Conservation (phyloP, 108 stramenopile species). For the Fragilaria crotonensis region DNA sequence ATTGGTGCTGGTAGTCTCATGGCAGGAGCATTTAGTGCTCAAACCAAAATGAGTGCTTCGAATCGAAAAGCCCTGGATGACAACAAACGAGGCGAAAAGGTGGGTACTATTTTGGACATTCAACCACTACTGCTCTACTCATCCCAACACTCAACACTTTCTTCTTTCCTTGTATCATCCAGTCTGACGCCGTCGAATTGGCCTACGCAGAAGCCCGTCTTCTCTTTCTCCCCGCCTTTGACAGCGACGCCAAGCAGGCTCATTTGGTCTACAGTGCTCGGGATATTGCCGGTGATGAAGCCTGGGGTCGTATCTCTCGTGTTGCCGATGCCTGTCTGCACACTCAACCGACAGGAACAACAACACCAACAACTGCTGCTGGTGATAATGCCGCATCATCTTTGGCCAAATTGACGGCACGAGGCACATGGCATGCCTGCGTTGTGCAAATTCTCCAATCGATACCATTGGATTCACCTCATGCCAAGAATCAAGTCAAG, state of each 20-base stretch:
- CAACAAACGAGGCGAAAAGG: slow-evolving; percentile 15
- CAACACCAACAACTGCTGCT: too few species aligned
- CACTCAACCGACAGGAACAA: slow-evolving; percentile 6
- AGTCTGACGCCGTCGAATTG: slow-evolving; percentile 23
- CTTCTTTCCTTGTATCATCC: neutral
- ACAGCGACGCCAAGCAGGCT: slow-evolving; percentile 48
- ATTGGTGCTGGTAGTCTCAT: slow-evolving; percentile 62
- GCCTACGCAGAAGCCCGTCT: slow-evolving; percentile 53
- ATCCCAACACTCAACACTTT: neutral
- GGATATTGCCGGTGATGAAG: slow-evolving; percentile 41
- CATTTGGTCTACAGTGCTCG: slow-evolving; percentile 50
- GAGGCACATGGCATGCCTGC: slow-evolving; percentile 1
- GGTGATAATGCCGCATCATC: neutral
- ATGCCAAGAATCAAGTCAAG: slow-evolving; percentile 39
- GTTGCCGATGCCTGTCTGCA: slow-evolving; percentile 53
- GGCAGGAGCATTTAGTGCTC: slow-evolving; percentile 19
- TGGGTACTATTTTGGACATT: slow-evolving; percentile 4
- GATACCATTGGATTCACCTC: neutral
- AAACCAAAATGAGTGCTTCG: slow-evolving; percentile 37
- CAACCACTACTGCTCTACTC: too few species aligned
- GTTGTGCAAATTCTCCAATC: neutral
- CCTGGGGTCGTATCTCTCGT: slow-evolving; percentile 50
- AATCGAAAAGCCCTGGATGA: slow-evolving; percentile 46
- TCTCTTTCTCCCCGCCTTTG: slow-evolving; percentile 56
- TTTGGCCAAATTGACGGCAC: neutral